phyloP scores from a whole-genome alignment of 495 filamentous ascomycete genomes.

The Penicillium angulare region DNA sequence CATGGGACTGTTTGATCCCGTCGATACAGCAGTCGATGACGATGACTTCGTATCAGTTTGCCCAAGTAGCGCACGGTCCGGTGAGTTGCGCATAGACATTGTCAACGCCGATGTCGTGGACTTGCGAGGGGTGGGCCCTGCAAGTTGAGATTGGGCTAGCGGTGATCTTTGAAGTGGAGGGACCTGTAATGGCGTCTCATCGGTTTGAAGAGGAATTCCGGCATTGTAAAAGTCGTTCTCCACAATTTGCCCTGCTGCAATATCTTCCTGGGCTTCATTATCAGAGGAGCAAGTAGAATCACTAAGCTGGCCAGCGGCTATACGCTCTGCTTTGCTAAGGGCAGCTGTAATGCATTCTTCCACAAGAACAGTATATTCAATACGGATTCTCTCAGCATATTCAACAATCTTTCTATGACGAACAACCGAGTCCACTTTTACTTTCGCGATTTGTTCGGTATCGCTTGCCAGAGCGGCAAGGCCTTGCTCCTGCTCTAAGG shows the following conservation, averaged over 20 bases:
- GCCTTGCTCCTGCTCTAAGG: constrained; percentile 91
- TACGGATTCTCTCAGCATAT: constrained; percentile 90
- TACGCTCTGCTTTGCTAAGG: constrained; percentile 82
- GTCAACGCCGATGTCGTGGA: constrained; percentile 37
- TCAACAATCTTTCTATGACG: constrained; percentile 92
- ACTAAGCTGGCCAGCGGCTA: constrained; percentile 79
- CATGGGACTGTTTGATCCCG: constrained; percentile 83
- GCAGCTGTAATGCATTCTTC: constrained; percentile 94
- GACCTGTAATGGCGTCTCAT: not conserved
- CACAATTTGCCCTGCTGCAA: not conserved
- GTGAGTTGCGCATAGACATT: constrained; percentile 43
- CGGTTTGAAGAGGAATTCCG: not conserved
- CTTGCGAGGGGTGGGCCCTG: constrained; percentile 22
- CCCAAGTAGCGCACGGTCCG: constrained; percentile 28
- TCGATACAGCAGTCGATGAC: constrained; percentile 65
- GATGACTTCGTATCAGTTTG: constrained; percentile 42
- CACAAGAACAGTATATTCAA: constrained; percentile 87
- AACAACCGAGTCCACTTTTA: constrained; percentile 89
- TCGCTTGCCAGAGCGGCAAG: constrained; percentile 84
- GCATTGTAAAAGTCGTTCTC: not conserved
- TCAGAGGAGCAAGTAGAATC: constrained; percentile 65
- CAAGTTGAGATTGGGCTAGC: constrained; percentile 13
- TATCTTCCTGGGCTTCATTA: constrained; percentile 41
- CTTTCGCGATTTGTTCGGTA: constrained; percentile 74
- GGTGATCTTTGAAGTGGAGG: constrained; percentile 7